These are phyloP conservation scores for Solanum arcanum DNA, from an alignment of 257 asterid species.

Conservation along the genomic window DNA sequence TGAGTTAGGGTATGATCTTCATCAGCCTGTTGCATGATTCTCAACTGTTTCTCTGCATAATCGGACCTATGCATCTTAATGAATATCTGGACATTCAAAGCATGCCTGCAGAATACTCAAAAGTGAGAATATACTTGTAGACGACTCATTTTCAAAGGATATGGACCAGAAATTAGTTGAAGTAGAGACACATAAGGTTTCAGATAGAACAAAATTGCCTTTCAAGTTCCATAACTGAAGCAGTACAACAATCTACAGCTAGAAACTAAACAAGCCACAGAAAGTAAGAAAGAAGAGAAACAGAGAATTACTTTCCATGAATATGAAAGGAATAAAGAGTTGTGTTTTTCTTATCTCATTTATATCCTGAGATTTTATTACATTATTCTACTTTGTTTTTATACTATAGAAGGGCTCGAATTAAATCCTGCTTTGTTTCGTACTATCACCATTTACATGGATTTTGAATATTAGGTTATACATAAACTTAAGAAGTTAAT, in stretches of 20 bases:
- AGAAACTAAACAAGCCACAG: background rate
- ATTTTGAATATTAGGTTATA: background rate
- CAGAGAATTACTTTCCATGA: background rate
- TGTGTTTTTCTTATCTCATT: background rate
- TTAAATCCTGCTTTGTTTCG: background rate
- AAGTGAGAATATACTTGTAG: background rate
- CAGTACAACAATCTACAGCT: background rate
- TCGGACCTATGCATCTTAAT: constrained; percentile 95
- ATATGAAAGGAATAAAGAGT: background rate
- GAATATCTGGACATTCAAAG: constrained; percentile 79
- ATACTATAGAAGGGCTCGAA: background rate
- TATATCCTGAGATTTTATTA: background rate
- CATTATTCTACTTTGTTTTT: background rate
- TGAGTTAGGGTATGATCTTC: constrained; percentile 97
- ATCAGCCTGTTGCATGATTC: constrained; percentile 82
- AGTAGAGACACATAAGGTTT: background rate
- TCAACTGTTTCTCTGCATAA: constrained; percentile 90
- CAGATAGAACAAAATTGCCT: background rate
- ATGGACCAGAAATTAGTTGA: background rate
- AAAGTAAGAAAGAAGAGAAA: background rate
- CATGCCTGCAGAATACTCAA: constrained; percentile 44
- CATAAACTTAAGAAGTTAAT: background rate
- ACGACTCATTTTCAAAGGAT: background rate
- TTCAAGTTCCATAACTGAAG: background rate
- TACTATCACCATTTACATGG: background rate